Conservation (phyloP, 2,329 filamentous ascomycete species). For the Phyllosticta ampelicida region DNA sequence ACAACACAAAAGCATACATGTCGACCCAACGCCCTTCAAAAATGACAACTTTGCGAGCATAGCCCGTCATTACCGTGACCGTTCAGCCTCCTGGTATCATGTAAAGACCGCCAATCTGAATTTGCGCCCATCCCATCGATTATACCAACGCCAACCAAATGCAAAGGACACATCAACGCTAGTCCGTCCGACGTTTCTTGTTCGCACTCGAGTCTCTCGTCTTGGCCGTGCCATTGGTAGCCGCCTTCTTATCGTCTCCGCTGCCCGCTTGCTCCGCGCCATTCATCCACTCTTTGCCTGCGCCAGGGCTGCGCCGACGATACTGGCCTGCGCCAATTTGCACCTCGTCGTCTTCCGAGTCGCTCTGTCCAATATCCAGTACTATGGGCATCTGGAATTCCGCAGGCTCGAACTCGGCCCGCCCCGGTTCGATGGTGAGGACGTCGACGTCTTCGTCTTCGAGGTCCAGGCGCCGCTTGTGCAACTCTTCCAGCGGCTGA, state of each 20-base stretch:
- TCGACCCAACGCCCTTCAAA: no score
- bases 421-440: constrained; percentile 57
- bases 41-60: no score
- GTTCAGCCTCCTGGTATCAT: neutral
- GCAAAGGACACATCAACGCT: neutral
- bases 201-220: constrained; percentile 20
- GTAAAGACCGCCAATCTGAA: neutral
- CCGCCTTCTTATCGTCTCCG: constrained; percentile 24
- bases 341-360: constrained; percentile 82
- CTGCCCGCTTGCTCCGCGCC: constrained; percentile 27
- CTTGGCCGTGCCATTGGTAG: constrained; percentile 17
- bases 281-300: constrained; percentile 56
- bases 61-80: neutral
- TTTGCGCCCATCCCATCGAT: neutral
- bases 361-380: constrained; percentile 85
- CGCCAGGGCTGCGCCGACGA: constrained; percentile 71
- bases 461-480: constrained; percentile 76
- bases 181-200: constrained; percentile 25
- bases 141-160: neutral
- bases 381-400: constrained; percentile 87
- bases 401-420: constrained; percentile 44
- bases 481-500: constrained; percentile 86
- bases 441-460: constrained; percentile 95
- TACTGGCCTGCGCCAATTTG: constrained; percentile 67
- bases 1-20: no score